Base-by-base conservation (phyloP, 2,329 filamentous ascomycete species). In the Clonostachys sp. region DNA sequence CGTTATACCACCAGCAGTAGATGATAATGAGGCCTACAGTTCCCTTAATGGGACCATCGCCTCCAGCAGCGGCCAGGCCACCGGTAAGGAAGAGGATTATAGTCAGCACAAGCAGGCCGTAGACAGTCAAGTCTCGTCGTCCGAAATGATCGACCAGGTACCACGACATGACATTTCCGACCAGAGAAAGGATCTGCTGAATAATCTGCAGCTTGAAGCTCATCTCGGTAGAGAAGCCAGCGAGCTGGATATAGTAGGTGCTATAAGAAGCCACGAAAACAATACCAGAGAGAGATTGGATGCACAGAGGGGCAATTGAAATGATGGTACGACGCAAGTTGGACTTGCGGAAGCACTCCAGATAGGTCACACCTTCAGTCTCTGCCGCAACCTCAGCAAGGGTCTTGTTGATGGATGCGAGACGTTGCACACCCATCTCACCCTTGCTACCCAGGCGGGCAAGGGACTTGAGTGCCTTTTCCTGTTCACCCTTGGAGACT, bases 71-170 rank as follows among this genome's bases (percentile, higher is more conserved):
- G 16, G 71, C 70, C 55, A 72, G 60, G 47, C 72, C 64, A 10
- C 67, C 68, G 33, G 72, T 72, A 34, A 73, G 58, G 17, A 66
- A 50, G 9, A 66, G 50, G 1, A 68, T 57, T 0, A 45, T 9
- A 5, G 62, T 64, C 3, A 80, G 65, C 36, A 72, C 78, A 52
- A 77, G 35, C 43, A 71, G 57, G 7, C 70, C 70, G 13, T 38
- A 45, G 16, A 71, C 49, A 53, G 64, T 70, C 45, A 72, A 62
- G 3, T 58, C 61, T n/a, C 70, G 61, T 12, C 70, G 66, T 30
- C 71, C 70, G 38, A 63, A 54, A 14, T 55, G 53, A 46, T 61
- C 60, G 41, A 73, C 63, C 34, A 65, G 61, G 16, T 64, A 58
- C 62, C 66, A 70, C 6, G 68, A 69, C 34, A 67, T 45, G 18